Conservation (phyloP, 345 rosid species). For the Lepidium sativum region DNA sequence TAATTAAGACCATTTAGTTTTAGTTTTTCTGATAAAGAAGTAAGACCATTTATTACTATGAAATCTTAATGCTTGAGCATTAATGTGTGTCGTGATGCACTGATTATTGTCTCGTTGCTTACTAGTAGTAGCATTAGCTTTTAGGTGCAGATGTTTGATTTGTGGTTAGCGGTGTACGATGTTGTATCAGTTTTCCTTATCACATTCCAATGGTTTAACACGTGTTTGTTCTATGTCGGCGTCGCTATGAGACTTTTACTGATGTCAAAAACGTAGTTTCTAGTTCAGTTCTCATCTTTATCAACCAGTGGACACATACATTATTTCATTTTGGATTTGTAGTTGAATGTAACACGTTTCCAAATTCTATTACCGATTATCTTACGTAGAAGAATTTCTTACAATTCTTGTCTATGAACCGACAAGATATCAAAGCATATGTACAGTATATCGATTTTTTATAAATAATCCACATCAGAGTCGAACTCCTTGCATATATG, state of each 20-base stretch:
- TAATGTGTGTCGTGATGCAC: too few species aligned
- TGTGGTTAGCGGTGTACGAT: not conserved
- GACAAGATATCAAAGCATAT: not conserved
- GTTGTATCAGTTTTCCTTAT: not conserved
- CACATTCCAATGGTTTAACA: not conserved
- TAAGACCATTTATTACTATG: too few species aligned
- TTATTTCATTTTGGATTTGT: not conserved
- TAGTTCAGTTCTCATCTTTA: not conserved
- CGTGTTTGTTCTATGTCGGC: not conserved
- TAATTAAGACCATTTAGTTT: too few species aligned
- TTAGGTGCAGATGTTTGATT: not conserved
- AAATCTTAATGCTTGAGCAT: too few species aligned
- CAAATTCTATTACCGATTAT: not conserved
- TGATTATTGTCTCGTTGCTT: too few species aligned
- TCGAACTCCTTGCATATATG: not conserved
- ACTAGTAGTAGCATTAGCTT: too few species aligned
- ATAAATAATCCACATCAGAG: not conserved
- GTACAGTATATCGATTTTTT: not conserved
- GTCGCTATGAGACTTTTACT: too few species aligned
- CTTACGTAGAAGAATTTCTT: not conserved
- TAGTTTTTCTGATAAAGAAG: too few species aligned
- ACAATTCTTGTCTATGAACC: not conserved
- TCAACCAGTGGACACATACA: not conserved
- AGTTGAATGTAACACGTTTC: constrained; percentile 1
- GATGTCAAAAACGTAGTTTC: not conserved